phyloP scores from a whole-genome alignment of 208 protist genomes.

The Trypanosoma brucei region DNA sequence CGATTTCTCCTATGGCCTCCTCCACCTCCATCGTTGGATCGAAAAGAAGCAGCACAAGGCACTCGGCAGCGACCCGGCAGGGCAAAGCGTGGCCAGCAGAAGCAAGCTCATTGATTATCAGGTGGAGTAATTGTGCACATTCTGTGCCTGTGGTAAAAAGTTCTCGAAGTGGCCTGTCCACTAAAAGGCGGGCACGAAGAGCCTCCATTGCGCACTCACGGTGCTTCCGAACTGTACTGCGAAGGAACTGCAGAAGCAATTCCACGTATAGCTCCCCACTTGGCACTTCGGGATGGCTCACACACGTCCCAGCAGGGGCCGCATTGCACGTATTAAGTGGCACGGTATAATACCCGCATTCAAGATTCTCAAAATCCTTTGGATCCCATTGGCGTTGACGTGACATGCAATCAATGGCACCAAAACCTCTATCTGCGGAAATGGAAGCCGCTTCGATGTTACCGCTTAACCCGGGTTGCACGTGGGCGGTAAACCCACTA shows the following conservation, averaged over 20 bases:
- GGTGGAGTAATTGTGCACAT: slow-evolving; percentile 41
- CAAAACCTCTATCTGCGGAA: slow-evolving; percentile 2
- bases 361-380: slow-evolving; percentile 34
- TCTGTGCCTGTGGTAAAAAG: slow-evolving; percentile 42
- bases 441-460: background rate
- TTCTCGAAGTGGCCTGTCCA: slow-evolving; percentile 21
- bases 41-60: slow-evolving; percentile 31
- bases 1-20: slow-evolving; percentile 40
- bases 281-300: background rate
- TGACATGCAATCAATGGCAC: slow-evolving; percentile 8
- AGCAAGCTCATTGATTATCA: slow-evolving; percentile 33
- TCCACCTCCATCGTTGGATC: slow-evolving; percentile 15
- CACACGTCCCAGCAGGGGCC: background rate
- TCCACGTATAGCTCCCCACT: slow-evolving; percentile 40
- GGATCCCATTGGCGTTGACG: slow-evolving; percentile 42
- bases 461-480: slow-evolving; percentile 27
- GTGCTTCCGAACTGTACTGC: slow-evolving; percentile 52
- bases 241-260: slow-evolving; percentile 36
- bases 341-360: slow-evolving; percentile 32
- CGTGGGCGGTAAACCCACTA: slow-evolving; percentile 32
- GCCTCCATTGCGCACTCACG: slow-evolving; percentile 39
- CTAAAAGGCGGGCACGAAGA: slow-evolving; percentile 28
- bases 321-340: no score
- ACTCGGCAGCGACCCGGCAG: slow-evolving; percentile 26
- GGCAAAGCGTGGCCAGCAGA: slow-evolving; percentile 29